Conservation (phyloP, 495 filamentous ascomycete species). For the Articulospora tetracladia region DNA sequence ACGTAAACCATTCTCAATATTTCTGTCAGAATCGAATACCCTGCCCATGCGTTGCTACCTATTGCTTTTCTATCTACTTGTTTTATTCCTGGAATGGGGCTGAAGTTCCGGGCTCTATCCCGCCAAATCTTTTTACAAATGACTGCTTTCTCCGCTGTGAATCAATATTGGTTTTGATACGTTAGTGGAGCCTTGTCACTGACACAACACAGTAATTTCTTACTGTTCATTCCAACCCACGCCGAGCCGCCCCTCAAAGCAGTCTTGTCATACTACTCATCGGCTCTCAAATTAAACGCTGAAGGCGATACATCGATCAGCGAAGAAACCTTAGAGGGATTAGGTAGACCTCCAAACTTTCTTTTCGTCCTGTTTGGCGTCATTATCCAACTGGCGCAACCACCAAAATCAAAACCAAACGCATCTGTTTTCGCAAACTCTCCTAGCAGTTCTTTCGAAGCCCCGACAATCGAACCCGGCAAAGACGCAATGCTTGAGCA, state of each 20-base stretch:
- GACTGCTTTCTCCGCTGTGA: too few species aligned
- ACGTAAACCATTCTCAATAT: slow-evolving; percentile 29
- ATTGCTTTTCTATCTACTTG: too few species aligned
- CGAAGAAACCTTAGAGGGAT: slow-evolving; percentile 81
- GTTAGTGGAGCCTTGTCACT: not conserved
- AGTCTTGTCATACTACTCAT: slow-evolving; percentile 87
- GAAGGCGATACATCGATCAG: slow-evolving; percentile 93
- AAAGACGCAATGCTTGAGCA: slow-evolving; percentile 8
- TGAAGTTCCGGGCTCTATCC: too few species aligned
- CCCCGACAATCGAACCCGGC: not conserved
- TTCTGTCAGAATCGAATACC: too few species aligned
- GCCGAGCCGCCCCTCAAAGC: slow-evolving; percentile 63
- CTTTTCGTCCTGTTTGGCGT: slow-evolving; percentile 68
- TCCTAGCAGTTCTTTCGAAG: not conserved
- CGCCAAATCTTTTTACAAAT: not conserved
- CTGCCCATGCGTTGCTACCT: too few species aligned
- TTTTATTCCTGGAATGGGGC: too few species aligned
- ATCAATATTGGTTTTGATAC: too few species aligned
- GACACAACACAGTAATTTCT: slow-evolving; percentile 65
- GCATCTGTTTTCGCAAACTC: not conserved
- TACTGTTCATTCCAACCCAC: slow-evolving; percentile 84
- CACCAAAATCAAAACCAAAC: slow-evolving; percentile 6
- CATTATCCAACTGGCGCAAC: slow-evolving; percentile 53
- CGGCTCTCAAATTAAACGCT: slow-evolving; percentile 82
- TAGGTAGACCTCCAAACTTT: slow-evolving; percentile 85